These are phyloP conservation scores for Cairneyella variabilis DNA, from an alignment of 495 filamentous ascomycete genomes.

Conservation along the genomic window DNA sequence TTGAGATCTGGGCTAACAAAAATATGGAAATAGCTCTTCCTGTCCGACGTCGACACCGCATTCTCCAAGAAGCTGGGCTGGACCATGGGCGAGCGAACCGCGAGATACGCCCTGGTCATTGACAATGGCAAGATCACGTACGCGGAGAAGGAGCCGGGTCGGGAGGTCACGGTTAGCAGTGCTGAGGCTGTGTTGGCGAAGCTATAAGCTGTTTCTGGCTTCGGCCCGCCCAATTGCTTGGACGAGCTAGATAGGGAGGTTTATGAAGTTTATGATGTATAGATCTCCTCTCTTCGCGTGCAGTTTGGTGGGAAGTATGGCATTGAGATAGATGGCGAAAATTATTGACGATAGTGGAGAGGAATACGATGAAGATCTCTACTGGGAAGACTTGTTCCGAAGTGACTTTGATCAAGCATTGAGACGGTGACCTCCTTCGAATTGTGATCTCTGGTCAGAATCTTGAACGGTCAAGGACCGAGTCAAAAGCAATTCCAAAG, in stretches of 20 bases:
- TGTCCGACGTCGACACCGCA: conserved; percentile 68
- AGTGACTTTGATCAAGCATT: background rate
- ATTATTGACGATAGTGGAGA: conserved; percentile 20
- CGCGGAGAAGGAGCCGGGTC: conserved; percentile 71
- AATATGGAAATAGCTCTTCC: conserved; percentile 64
- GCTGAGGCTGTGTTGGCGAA: conserved; percentile 70
- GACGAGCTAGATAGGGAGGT: conserved; percentile 5
- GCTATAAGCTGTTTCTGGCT: conserved; percentile 39
- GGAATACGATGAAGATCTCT: conserved; percentile 21
- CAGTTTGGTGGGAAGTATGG: background rate
- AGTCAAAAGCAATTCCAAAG: too few species aligned
- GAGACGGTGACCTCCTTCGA: too few species aligned
- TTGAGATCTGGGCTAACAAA: background rate
- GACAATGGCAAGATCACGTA: conserved; percentile 89
- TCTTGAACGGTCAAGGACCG: too few species aligned
- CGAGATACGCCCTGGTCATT: conserved; percentile 79
- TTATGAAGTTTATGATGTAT: background rate
- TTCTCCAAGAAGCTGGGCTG: conserved; percentile 86
- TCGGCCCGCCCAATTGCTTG: too few species aligned
- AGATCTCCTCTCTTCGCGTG: background rate
- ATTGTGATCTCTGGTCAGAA: too few species aligned
- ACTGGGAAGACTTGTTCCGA: conserved; percentile 19
- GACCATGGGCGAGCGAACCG: conserved; percentile 69
- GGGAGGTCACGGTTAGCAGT: conserved; percentile 66
- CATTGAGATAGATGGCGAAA: background rate